Base-by-base conservation (phyloP, 2,329 filamentous ascomycete species). In the Talaromyces verruculosus region DNA sequence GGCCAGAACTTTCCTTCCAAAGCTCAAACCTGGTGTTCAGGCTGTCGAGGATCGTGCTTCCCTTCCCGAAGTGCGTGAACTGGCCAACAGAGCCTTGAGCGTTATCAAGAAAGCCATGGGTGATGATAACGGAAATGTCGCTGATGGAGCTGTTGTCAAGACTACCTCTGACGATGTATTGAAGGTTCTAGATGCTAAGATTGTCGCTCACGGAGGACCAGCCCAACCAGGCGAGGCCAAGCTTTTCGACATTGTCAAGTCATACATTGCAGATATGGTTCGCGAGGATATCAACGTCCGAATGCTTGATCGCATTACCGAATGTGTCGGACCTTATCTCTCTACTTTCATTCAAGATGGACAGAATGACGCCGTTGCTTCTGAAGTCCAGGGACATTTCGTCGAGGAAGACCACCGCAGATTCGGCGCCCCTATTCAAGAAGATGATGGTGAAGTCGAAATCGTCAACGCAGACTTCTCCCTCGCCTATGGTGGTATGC, bases 381-480 rank as follows among this genome's bases (percentile, higher is more conserved):
- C 89, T 41, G 88, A 87, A 30, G 83, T 98, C n/a, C 87, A 96
- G 77, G 79, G 89, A 67, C 87, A 89, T 81, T 97, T 91, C 75
- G 75, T 94, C 28, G 88, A 89, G 0, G 93, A 97, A 79, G 94
- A 98, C 71, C 84, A 92, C 74, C 91, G 92, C 78, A 95, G 92
- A 75, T 96, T 88, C 72, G 94, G 93, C 69, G 88, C 90, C 63
- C 91, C 93, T 1, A 85, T 91, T 70, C 91, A 93, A 78, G 92
- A 95, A 68, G 92, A 97, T 67, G 92, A 96, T 67, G 93, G 93
- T 67, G 95, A 99, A 81, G 84, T 90, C 25, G 95, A 98, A 80
- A 97, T 99, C 75, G 95, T 99, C 76, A 98, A 99, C 74, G 94
- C 95, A 55, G 91, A 95, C 76, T 99, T 99, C 83, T 99, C 95